Percentiles rank a stretch among this genome's conserved stretches.
Evolutionary conservation across 257 asterid genomes (phyloP).

Genomic region (Salvia hispanica): DNA sequence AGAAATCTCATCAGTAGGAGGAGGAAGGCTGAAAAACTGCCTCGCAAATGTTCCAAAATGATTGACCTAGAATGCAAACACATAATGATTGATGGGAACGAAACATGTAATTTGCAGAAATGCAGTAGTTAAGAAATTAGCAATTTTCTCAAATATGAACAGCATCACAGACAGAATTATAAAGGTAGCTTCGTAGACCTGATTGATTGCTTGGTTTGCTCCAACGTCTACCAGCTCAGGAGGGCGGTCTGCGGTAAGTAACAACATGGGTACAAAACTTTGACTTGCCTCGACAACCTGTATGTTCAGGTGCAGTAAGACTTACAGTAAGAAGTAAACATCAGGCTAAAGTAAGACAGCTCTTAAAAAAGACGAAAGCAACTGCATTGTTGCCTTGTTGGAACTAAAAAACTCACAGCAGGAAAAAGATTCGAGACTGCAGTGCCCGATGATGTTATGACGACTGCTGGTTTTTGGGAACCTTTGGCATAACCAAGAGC

Average conservation of each 20-base stretch:
- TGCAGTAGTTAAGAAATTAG: constrained; percentile 1
- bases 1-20: constrained; percentile 74
- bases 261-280: constrained; percentile 78
- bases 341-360: background rate
- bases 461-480: constrained; percentile 76
- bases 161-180: background rate
- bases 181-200: constrained; percentile 41
- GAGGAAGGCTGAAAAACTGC: constrained; percentile 77
- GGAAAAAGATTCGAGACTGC: constrained; percentile 97
- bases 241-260: constrained; percentile 98
- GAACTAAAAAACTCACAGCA: constrained; percentile 67
- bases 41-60: constrained; percentile 83
- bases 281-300: constrained; percentile 99
- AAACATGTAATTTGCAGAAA: constrained; percentile 5
- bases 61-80: constrained; percentile 50
- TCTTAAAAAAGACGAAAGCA: background rate
- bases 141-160: constrained; percentile 9
- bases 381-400: constrained; percentile 24
- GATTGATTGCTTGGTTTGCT: constrained; percentile 97
- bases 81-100: constrained; percentile 14
- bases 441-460: constrained; percentile 96
- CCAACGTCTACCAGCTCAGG: constrained; percentile 92
- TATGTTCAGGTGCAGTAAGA: constrained; percentile 22
- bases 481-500: constrained; percentile 98
- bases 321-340: background rate